Evolutionary conservation across 352 stramenopile species (phyloP).

Genomic region (Phytophthora pluvialis): DNA sequence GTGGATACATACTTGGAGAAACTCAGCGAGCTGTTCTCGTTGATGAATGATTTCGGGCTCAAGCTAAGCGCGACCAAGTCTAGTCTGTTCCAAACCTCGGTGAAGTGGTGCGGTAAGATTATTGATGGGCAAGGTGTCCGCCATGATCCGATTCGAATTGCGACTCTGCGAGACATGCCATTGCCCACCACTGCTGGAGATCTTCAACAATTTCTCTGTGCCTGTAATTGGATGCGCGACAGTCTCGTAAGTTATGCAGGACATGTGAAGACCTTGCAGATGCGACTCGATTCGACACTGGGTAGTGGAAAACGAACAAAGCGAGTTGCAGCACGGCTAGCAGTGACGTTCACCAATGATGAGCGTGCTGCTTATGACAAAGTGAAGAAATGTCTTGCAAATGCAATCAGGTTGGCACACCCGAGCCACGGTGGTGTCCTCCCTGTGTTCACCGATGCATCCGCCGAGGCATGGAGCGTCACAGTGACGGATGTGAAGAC

Average conservation of each 20-base stretch:
- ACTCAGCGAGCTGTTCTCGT: not conserved
- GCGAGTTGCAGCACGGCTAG: not conserved
- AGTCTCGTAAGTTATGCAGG: not conserved
- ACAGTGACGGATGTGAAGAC: constrained; percentile 9
- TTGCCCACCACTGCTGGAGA: not conserved
- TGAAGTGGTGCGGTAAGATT: not conserved
- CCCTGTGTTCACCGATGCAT: constrained; percentile 7
- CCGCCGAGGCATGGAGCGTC: not conserved
- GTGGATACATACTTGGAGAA: not conserved
- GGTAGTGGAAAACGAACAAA: constrained; percentile 2
- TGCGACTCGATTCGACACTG: not conserved
- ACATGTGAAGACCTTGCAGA: not conserved
- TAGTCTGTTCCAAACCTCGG: not conserved
- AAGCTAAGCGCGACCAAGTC: not conserved
- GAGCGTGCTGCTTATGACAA: not conserved
- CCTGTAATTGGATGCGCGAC: not conserved
- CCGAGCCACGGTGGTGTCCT: constrained; percentile 2
- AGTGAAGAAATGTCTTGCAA: constrained; percentile 3
- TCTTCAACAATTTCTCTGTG: not conserved
- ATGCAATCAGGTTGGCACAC: constrained; percentile 1
- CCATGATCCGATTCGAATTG: not conserved
- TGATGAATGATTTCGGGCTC: not conserved
- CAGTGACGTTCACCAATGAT: not conserved
- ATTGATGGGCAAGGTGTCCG: constrained; percentile 14
- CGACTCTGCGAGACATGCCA: not conserved